Percentiles rank a stretch among this genome's conserved stretches.
Evolutionary conservation across 139 green algal genomes (phyloP).

Genomic region (Picochlorum sp.): DNA sequence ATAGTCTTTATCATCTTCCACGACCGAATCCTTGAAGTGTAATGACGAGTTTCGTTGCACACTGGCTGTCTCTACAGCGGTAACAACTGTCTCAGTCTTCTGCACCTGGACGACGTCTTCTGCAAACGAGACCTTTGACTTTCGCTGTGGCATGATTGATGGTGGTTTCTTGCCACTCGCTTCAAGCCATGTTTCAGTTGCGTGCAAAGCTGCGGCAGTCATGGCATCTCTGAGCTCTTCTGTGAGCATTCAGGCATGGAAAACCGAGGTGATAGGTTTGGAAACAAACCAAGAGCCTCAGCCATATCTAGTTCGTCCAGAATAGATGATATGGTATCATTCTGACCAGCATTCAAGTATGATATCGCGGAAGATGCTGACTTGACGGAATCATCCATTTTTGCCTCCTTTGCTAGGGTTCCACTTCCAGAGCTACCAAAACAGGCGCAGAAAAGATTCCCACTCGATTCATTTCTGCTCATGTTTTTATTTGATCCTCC

Average conservation of each 20-base stretch:
- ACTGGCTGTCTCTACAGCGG: not conserved
- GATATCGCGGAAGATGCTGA: not conserved
- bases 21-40: slow-evolving; percentile 13
- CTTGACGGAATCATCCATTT: not conserved
- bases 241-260: not conserved
- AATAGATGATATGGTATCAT: not conserved
- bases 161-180: slow-evolving; percentile 4
- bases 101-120: not conserved
- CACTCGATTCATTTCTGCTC: not conserved
- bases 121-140: slow-evolving; percentile 9
- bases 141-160: slow-evolving; percentile 7
- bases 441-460: too few relatives aligned
- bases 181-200: not conserved
- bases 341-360: not conserved
- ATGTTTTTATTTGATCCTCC: not conserved
- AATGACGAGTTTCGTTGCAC: slow-evolving; percentile 16
- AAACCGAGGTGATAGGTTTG: not conserved
- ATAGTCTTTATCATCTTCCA: slow-evolving; percentile 14
- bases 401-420: too few relatives aligned
- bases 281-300: not conserved
- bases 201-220: not conserved
- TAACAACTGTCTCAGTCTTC: not conserved
- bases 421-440: too few relatives aligned
- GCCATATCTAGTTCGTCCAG: not conserved
- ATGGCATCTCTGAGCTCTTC: not conserved